Evolutionary conservation across 768 basidiomycete species (phyloP), one percentile per base, ranked within the genome.

Genomic region (Rhodotorula toruloides): DNA sequence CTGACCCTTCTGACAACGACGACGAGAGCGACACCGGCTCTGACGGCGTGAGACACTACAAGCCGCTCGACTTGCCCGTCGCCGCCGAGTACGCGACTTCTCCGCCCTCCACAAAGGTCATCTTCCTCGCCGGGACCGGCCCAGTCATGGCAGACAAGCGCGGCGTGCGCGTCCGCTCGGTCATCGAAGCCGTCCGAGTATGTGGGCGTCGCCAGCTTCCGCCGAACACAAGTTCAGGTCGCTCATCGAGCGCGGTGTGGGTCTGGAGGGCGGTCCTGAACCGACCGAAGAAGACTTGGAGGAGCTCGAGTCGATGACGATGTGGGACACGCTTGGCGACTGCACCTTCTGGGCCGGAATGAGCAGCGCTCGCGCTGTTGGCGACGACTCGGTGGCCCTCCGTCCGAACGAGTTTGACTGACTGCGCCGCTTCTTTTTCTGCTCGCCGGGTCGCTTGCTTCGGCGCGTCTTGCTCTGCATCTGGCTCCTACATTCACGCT

Each of bases 41-140:
- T n/a, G 14, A 14, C 25, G 17, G 9, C 29, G 54, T 31, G 21
- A 32, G 32, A 14, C 17, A 31, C 47, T 22, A 49, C 52, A 37
- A 53, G 36, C 43, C 42, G 2, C 29, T 42, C 39, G 42, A 36
- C 44, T 34, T 54, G 36, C 40, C 53, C 37, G 53, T 43, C 52
- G n/a, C n/a, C 14, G 8, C 36, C 53, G 61, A 62, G 29, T 54
- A 17, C 27, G 61, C 61, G 25, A 62, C 61, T 8, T 55, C 31
- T 4, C 60, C 44, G 1, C 44, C 61, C 4, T 29, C 34, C 32
- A 7, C 14, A 8, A n/a, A n/a, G 14, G 6, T 48, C 44, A 4
- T 16, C 16, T 13, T 47, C 10, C 11, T 10, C 34, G 44, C 31
- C 32, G 46, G 34, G n/a, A 9, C 34, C 7, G 32, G 12, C 14